Percentiles rank a stretch among this genome's conserved stretches.
These are phyloP conservation scores for Zarea fungicola DNA, from an alignment of 2,329 filamentous ascomycete genomes.

Conservation along the genomic window DNA sequence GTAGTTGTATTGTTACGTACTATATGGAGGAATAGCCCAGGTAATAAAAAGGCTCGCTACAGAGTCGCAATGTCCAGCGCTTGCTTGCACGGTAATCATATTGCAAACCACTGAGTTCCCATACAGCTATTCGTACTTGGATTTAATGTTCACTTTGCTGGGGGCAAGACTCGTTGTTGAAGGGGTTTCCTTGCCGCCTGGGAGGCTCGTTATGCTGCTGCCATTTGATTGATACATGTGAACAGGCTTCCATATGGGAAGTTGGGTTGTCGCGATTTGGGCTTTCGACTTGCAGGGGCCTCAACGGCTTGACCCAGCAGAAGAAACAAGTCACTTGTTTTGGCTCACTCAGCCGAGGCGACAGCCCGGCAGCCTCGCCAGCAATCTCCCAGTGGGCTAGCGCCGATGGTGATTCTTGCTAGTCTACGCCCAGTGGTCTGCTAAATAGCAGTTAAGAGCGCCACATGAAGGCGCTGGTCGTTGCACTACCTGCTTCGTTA, in stretches of 20 bases:
- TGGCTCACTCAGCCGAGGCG: neutral
- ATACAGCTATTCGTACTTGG: too few species aligned
- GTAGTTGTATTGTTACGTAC: constrained; percentile 4
- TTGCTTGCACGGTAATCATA: too few species aligned
- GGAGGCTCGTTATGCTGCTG: too few species aligned
- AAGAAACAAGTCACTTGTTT: neutral
- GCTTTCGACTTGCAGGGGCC: neutral
- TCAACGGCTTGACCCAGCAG: neutral
- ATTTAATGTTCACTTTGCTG: too few species aligned
- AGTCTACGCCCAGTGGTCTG: neutral
- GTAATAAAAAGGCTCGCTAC: neutral
- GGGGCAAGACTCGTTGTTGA: too few species aligned
- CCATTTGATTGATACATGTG: too few species aligned
- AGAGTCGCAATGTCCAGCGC: neutral
- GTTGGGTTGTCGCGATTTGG: neutral
- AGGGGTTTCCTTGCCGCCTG: too few species aligned
- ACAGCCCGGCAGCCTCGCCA: neutral
- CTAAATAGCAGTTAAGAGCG: neutral
- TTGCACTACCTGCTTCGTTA: too few species aligned
- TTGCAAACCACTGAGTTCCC: too few species aligned
- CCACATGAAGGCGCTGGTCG: neutral
- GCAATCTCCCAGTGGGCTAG: neutral
- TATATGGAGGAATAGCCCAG: neutral
- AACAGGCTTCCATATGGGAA: neutral
- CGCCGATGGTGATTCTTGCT: too few species aligned